Conservation (phyloP, 2,329 filamentous ascomycete genomes). For the Neofusicoccum cordaticola region DNA sequence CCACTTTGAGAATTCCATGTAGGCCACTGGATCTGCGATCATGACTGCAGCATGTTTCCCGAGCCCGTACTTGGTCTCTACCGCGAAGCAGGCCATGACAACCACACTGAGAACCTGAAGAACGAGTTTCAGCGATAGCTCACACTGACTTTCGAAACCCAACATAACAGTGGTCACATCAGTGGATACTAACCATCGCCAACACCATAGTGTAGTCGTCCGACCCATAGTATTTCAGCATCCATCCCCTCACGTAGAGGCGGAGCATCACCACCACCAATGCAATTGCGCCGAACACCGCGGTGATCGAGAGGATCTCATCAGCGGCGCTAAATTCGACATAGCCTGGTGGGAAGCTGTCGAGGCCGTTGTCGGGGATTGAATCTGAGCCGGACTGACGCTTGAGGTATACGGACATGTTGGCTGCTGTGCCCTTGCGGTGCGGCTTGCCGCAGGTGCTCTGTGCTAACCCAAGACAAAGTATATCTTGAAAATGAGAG, state of each 20-base stretch:
- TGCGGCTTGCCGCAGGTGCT: background rate
- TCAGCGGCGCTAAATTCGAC: slow-evolving; percentile 37
- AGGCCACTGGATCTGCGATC: slow-evolving; percentile 25
- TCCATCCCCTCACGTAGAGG: slow-evolving; percentile 45
- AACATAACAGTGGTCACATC: background rate
- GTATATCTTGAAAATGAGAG: background rate
- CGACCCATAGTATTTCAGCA: slow-evolving; percentile 48
- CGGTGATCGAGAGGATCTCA: slow-evolving; percentile 42
- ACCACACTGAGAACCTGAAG: slow-evolving; percentile 6
- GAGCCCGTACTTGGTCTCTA: slow-evolving; percentile 46
- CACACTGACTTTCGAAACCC: no score
- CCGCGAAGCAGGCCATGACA: slow-evolving; percentile 43
- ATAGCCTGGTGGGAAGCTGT: slow-evolving; percentile 27
- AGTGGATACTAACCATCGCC: slow-evolving; percentile 37
- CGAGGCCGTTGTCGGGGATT: background rate
- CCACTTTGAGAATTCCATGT: slow-evolving; percentile 39
- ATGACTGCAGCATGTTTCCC: slow-evolving; percentile 46
- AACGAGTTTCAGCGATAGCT: background rate
- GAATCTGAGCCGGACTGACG: background rate
- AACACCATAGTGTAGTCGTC: slow-evolving; percentile 50
- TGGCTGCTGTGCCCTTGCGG: background rate
- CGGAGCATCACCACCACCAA: slow-evolving; percentile 41
- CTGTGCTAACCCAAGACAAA: background rate
- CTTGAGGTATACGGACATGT: slow-evolving; percentile 8
- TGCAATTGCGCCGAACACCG: slow-evolving; percentile 39